Conservation (phyloP, 352 stramenopile species). For the Pythium dissotocum region DNA sequence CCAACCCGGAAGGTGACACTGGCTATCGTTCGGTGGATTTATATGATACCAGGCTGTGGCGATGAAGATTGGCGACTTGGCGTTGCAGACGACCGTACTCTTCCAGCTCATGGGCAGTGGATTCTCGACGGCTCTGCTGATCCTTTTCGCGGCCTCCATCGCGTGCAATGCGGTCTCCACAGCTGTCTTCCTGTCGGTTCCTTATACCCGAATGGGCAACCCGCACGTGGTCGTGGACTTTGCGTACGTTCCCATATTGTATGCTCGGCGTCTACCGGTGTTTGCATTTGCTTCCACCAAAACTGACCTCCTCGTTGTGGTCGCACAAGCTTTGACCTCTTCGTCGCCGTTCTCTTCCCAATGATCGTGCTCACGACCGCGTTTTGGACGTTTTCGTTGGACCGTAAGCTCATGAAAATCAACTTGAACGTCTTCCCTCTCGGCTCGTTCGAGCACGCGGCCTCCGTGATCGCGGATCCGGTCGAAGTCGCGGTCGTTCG, state of each 20-base stretch:
- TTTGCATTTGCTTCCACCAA: not conserved
- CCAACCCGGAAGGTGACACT: too few species aligned
- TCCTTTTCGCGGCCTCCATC: too few species aligned
- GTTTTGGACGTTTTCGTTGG: not conserved
- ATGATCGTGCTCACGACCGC: not conserved
- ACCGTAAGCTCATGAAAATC: constrained; percentile 1
- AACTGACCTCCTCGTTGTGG: not conserved
- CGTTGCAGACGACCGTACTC: too few species aligned
- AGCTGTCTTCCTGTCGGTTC: too few species aligned
- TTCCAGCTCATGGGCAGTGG: too few species aligned
- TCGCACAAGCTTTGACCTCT: not conserved
- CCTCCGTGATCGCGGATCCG: not conserved
- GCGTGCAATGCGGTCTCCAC: too few species aligned
- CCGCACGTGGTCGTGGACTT: not conserved
- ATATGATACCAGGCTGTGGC: too few species aligned
- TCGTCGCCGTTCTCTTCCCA: not conserved
- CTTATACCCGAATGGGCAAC: too few species aligned
- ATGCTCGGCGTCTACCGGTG: not conserved
- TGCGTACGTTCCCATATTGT: not conserved
- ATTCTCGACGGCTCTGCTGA: too few species aligned
- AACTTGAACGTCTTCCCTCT: not conserved
- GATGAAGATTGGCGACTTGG: too few species aligned
- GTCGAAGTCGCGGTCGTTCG: constrained; percentile 1
- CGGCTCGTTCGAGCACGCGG: not conserved
- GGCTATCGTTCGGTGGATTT: too few species aligned